Base-by-base conservation (phyloP, 257 asterid genomes). In the Jaltomata sinuosa region DNA sequence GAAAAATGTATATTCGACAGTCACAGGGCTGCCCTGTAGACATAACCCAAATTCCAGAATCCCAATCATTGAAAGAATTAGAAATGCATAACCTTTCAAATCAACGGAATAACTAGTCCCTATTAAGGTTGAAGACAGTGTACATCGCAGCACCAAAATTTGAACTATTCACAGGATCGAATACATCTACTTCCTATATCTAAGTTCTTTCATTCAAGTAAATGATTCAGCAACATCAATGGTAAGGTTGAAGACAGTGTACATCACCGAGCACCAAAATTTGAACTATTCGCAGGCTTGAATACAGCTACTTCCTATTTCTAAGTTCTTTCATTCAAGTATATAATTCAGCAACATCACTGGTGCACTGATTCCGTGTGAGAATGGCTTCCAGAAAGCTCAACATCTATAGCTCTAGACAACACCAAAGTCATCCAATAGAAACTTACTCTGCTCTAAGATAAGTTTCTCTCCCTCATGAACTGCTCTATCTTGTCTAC, bases 401-500 rank as follows among this genome's bases (percentile, higher is more conserved):
- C 59, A 22, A 27, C 16, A 27, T 25, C 2, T 61, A 27, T 61
- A 64, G 42, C 18, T 49, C 27, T 49, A 47, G 38, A 29, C 81
- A 15, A 47, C 42, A 49, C 42, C 61, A 25, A 40, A 77, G 38
- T 49, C 62, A 47, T 77, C 81, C 42, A 16, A 49, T 27, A 77
- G 59, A 27, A 77, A 47, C 61, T 4, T 49, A 76, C 27, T 15
- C 42, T 47, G 42, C 27, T 31, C 91, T 93, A 94, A 71, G 90
- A 59, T 84, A 91, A 86, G 87, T 91, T 93, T 72, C 88, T 85
- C 80, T 90, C 94, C 0, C 90, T 87, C 92, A 91, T 94, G 74
- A 89, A 91, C 25, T 61, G 81, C 90, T 94, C 97, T 68, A 93
- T 87, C 87, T 89, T 94, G 59, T 78, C 93, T 55, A 92, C 89